These are phyloP conservation scores for Sporothrix euskadiensis DNA, from an alignment of 2,329 filamentous ascomycete genomes.

Conservation along the genomic window DNA sequence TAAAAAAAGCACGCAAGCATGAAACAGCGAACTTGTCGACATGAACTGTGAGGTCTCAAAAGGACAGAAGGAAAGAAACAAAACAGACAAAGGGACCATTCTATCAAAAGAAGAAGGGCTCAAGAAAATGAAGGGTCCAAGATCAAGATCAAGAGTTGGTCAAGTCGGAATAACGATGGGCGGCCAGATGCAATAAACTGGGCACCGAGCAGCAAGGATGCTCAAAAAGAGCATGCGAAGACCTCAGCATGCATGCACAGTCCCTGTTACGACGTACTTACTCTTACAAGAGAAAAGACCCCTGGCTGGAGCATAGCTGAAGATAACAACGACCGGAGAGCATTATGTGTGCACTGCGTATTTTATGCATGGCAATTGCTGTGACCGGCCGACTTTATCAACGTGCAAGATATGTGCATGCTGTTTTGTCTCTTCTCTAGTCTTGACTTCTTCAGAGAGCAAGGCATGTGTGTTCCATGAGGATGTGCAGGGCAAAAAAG, in stretches of 20 bases:
- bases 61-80: not conserved
- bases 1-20: not conserved
- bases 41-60: not conserved
- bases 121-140: too few relatives aligned
- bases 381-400: not conserved
- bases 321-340: not conserved
- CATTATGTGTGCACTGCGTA: not conserved
- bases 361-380: not conserved
- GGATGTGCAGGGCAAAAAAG: not conserved
- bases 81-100: not conserved
- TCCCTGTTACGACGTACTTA: not conserved
- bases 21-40: not conserved
- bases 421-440: not conserved
- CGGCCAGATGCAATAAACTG: not conserved
- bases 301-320: too few relatives aligned
- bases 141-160: constrained; percentile 9
- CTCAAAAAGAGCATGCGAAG: not conserved
- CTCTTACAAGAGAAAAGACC: not conserved
- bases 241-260: constrained; percentile 5
- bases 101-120: not conserved
- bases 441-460: not conserved
- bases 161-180: constrained; percentile 10
- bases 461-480: not conserved
- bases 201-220: not conserved
- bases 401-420: constrained; percentile 2